These are phyloP conservation scores for Daedaleopsis sinensis DNA, from an alignment of 768 basidiomycete genomes.

Conservation along the genomic window DNA sequence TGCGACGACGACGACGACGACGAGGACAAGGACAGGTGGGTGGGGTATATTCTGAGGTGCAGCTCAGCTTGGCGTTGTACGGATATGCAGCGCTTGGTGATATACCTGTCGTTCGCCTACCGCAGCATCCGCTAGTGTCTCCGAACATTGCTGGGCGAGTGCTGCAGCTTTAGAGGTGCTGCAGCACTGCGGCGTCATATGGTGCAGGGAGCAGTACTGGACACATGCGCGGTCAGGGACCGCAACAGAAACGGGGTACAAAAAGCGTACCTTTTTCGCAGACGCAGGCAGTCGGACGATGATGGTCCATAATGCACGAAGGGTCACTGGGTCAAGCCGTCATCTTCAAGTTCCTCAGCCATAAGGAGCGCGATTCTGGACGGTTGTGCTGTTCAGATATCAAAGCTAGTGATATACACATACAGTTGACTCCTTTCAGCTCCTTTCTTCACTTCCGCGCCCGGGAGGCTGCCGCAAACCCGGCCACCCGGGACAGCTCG, in stretches of 20 bases:
- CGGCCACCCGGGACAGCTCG: conserved; percentile 23
- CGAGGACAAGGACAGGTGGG: neutral
- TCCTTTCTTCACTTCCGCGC: neutral
- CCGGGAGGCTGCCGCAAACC: neutral
- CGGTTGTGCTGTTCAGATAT: neutral
- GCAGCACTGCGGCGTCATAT: neutral
- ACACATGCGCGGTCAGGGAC: neutral
- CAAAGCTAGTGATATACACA: neutral
- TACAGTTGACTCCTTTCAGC: neutral
- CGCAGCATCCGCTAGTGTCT: neutral
- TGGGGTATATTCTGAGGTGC: neutral
- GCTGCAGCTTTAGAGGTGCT: neutral
- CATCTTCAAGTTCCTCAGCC: neutral
- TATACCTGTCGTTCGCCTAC: neutral
- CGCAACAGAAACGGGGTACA: neutral
- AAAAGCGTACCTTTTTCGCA: neutral
- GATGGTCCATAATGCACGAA: neutral
- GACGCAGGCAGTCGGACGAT: neutral
- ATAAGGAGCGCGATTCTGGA: neutral
- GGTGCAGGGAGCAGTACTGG: neutral
- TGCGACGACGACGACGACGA: neutral
- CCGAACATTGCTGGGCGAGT: neutral
- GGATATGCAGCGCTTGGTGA: neutral
- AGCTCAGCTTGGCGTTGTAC: neutral
- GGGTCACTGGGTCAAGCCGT: neutral